Percentiles rank a stretch among this genome's conserved stretches.
Conservation (phyloP, 1,139 yeast genomes). For the Geotrichum fermentans region DNA sequence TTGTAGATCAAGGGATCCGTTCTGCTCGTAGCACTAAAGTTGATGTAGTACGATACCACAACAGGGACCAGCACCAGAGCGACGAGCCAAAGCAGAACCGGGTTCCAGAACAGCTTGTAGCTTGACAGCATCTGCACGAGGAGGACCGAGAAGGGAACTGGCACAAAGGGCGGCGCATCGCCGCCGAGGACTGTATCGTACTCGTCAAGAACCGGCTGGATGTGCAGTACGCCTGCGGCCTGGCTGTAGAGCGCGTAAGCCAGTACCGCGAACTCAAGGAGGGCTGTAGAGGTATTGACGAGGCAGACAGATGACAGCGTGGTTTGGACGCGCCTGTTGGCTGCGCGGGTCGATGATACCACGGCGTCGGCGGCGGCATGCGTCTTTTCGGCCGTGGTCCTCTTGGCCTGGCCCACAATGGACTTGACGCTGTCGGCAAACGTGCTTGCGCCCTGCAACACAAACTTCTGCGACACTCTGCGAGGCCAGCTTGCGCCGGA, state of each 20-base stretch:
- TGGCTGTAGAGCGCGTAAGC: neutral
- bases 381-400: neutral
- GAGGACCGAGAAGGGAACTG: neutral
- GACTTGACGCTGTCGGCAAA: neutral
- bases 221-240: slow-evolving; percentile 1
- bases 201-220: neutral
- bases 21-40: neutral
- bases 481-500: neutral
- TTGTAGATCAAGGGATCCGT: neutral
- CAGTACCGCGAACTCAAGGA: slow-evolving; percentile 1
- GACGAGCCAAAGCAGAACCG: neutral
- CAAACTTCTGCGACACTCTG: slow-evolving; percentile 1
- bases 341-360: neutral
- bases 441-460: neutral
- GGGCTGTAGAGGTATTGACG: neutral
- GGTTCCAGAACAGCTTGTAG: slow-evolving; percentile 1
- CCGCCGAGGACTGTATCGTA: neutral
- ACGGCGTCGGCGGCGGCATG: neutral
- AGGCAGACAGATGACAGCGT: slow-evolving; percentile 1
- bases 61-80: neutral
- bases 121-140: neutral
- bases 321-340: neutral
- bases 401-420: neutral
- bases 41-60: slow-evolving; percentile 4
- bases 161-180: neutral